Evolutionary conservation across 306 rosid species (phyloP).

Genomic region (Cicer yamashitae): DNA sequence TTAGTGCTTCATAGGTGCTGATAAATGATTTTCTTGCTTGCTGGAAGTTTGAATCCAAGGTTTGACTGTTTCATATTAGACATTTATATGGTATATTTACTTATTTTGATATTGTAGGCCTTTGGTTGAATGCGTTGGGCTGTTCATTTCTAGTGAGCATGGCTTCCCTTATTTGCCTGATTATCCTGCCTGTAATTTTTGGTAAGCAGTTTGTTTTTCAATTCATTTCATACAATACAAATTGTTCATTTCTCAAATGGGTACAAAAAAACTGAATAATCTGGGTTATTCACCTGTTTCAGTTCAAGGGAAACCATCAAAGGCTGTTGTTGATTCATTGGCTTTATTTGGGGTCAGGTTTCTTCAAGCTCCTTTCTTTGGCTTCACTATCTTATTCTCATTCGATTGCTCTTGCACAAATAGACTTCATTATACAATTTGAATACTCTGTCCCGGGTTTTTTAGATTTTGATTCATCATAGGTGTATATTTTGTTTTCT

Average conservation of each 20-base stretch:
- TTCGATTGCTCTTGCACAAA: conserved; percentile 20
- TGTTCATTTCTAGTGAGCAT: conserved; percentile 96
- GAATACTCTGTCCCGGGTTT: neutral
- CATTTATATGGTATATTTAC: conserved; percentile 10
- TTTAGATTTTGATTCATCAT: neutral
- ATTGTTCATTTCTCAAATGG: conserved; percentile 23
- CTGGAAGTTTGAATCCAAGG: neutral
- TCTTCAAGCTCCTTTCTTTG: conserved; percentile 49
- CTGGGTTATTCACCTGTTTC: conserved; percentile 55
- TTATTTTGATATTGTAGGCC: conserved; percentile 55
- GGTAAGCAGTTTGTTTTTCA: conserved; percentile 58
- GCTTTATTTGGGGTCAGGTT: conserved; percentile 97
- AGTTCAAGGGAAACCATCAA: conserved; percentile 95
- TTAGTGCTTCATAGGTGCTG: neutral
- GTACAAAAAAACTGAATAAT: conserved; percentile 37
- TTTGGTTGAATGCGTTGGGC: conserved; percentile 87
- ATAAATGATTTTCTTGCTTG: conserved; percentile 26
- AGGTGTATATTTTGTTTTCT: neutral
- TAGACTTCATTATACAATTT: neutral
- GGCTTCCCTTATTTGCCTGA: conserved; percentile 93
- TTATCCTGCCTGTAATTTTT: conserved; percentile 80
- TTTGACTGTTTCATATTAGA: conserved; percentile 25
- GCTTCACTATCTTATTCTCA: conserved; percentile 39
- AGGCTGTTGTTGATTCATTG: conserved; percentile 87
- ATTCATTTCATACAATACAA: conserved; percentile 21